Evolutionary conservation across 306 rosid genomes (phyloP).

Genomic region (Cicer arietinum): DNA sequence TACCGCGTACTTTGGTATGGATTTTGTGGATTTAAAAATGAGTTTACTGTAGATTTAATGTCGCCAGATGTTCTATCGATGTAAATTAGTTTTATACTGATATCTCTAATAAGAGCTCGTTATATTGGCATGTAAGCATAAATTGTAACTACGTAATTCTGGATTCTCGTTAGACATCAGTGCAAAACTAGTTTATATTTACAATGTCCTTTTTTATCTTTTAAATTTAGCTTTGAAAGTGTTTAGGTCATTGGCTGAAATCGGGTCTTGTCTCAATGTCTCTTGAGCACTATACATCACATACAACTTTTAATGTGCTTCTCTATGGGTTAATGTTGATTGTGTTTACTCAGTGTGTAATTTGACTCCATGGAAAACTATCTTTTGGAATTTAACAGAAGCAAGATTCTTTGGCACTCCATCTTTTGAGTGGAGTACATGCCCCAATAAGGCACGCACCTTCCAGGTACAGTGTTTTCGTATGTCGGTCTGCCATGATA

Average conservation of each 20-base stretch:
- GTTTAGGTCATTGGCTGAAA: constrained; percentile 1
- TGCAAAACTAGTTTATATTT: too few species aligned
- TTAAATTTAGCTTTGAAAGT: neutral
- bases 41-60: too few species aligned
- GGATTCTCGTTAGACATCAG: too few species aligned
- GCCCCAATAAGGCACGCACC: constrained; percentile 63
- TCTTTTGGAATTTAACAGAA: constrained; percentile 60
- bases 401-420: constrained; percentile 65
- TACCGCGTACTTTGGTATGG: constrained; percentile 74
- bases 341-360: constrained; percentile 29
- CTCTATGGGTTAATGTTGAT: constrained; percentile 21
- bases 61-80: too few species aligned
- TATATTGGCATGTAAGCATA: too few species aligned
- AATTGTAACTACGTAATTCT: too few species aligned
- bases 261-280: neutral
- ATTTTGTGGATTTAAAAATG: neutral
- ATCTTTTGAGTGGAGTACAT: constrained; percentile 58
- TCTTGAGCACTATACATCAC: neutral
- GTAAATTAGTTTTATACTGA: too few species aligned
- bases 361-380: constrained; percentile 39
- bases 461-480: constrained; percentile 67
- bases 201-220: too few species aligned
- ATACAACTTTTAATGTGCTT: constrained; percentile 16
- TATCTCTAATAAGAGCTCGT: too few species aligned
- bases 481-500: constrained; percentile 73